Conservation (phyloP, 306 rosid species). For the Cucurbita maxima region DNA sequence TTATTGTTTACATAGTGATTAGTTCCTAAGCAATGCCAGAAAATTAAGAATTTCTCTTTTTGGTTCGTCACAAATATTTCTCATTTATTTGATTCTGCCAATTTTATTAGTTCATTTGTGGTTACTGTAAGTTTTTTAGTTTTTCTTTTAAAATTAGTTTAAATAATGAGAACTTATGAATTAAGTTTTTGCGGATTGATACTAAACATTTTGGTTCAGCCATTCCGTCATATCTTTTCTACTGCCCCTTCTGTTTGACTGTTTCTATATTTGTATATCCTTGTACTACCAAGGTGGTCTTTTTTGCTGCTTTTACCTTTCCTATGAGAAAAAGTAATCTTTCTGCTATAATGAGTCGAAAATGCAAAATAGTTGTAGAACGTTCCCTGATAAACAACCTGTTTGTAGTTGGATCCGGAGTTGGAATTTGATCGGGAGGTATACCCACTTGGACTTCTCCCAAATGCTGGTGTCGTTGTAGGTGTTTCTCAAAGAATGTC, state of each 20-base stretch:
- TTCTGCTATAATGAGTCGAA: not conserved
- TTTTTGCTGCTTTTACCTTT: not conserved
- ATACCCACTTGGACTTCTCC: conserved; percentile 93
- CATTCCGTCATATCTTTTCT: not conserved
- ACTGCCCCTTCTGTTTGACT: not conserved
- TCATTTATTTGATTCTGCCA: not conserved
- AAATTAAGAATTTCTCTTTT: not conserved
- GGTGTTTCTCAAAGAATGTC: conserved; percentile 95
- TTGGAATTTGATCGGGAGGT: conserved; percentile 99
- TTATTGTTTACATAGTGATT: conserved; percentile 1
- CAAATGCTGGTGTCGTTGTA: conserved; percentile 88
- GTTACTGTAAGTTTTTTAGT: not conserved
- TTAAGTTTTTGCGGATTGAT: not conserved
- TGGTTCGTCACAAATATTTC: conserved; percentile 3
- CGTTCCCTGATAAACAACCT: not conserved
- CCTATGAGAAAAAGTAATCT: not conserved
- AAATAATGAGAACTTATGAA: not conserved
- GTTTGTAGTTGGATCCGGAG: conserved; percentile 86
- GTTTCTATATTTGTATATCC: not conserved
- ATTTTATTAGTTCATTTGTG: not conserved
- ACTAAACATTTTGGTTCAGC: not conserved
- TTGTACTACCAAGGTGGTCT: not conserved
- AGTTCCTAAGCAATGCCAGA: conserved; percentile 5
- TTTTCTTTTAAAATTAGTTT: not conserved
- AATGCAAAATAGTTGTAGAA: not conserved